Evolutionary conservation across 2,329 filamentous ascomycete genomes (phyloP), one percentile per base, ranked within the genome.

Genomic region (Alternaria incomplexa): DNA sequence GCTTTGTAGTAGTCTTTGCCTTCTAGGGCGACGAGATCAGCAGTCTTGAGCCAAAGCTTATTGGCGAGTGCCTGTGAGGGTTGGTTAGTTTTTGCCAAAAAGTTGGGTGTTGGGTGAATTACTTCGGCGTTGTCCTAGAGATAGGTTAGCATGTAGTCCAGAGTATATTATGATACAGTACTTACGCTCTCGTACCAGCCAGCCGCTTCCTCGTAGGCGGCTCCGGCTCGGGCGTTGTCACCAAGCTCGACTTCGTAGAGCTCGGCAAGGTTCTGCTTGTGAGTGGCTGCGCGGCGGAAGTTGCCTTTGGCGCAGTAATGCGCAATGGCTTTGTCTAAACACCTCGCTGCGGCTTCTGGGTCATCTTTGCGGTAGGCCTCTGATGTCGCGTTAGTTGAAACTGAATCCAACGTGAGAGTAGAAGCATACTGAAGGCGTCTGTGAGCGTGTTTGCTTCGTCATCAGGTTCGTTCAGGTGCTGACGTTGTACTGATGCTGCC

Each of bases 41-140:
- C 95, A 10, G 94, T 91, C 83, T 97, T 97, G 70, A 97, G 88
- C 85, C 88, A 97, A 63, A 96, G 88, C 82, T 97, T 97, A 84
- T 97, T 98, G 66, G 94, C 93, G 30, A 97, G 87, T 36, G 92
- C 76, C 75, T 78, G 69, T 63, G 64, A 52, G 7, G n/a, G 22
- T 28, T 25, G 22, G 62, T 79, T 71, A 78, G 73, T 67, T 40
- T 53, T 67, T 54, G 47, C 63, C 65, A 68, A 68, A 65, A 72
- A 57, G 4, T 25, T 22, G n/a, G 25, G 22, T 15, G 20, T n/a
- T 52, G 28, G 51, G 55, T 48, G 13, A 28, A 58, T 64, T 74
- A 78, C 76, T 74, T 78, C 77, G 43, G 77, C 77, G 44, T 80
- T 80, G 47, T 80, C 77, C 77, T 79, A 58, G 20, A 13, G 11